Percentiles rank a stretch among this genome's conserved stretches.
Conservation (phyloP, 495 filamentous ascomycete genomes). For the Neurospora sp. region DNA sequence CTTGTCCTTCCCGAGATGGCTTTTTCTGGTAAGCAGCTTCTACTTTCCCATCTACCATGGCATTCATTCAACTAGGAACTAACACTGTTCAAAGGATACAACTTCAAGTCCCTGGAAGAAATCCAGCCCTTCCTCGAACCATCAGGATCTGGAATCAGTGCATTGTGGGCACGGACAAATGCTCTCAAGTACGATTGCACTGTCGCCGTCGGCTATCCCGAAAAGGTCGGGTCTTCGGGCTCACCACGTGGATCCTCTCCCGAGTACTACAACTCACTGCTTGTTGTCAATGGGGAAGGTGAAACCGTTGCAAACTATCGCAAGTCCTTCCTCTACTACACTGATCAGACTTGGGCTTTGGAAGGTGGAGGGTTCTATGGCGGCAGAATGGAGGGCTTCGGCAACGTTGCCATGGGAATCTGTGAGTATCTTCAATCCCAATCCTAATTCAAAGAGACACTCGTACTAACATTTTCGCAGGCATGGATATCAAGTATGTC, state of each 20-base stretch:
- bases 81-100: conserved; percentile 57
- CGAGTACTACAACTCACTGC: conserved; percentile 70
- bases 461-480: conserved; percentile 19
- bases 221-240: conserved; percentile 40
- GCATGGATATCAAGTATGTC: conserved; percentile 59
- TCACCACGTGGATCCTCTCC: conserved; percentile 28
- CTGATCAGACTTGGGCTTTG: conserved; percentile 81
- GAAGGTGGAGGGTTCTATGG: conserved; percentile 62
- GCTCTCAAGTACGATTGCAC: conserved; percentile 64
- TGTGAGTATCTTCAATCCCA: conserved; percentile 46
- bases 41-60: too few relatives aligned
- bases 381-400: conserved; percentile 39
- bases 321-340: conserved; percentile 83
- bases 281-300: conserved; percentile 66
- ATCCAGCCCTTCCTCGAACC: conserved; percentile 79
- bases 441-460: background rate
- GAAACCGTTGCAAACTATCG: conserved; percentile 72
- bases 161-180: conserved; percentile 67
- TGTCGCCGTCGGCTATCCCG: conserved; percentile 87
- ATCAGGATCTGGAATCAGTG: conserved; percentile 58
- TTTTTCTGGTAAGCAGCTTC: conserved; percentile 57
- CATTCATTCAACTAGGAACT: background rate
- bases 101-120: conserved; percentile 67
- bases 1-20: conserved; percentile 83
- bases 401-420: conserved; percentile 72